Evolutionary conservation across 768 basidiomycete species (phyloP).

Genomic region (Sporobolomyces phaffii): DNA sequence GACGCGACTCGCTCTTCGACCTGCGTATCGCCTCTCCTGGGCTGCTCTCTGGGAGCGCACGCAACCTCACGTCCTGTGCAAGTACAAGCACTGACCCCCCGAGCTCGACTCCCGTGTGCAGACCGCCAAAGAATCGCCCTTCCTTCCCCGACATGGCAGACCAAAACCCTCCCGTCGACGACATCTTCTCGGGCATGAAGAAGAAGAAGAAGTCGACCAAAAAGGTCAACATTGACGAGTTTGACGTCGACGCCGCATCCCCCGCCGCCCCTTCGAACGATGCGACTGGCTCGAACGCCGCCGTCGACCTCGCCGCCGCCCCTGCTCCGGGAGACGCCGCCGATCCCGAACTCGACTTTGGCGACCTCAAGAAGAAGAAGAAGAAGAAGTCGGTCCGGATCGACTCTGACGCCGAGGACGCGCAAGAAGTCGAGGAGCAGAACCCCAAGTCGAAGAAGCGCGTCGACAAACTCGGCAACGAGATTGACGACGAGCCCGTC

Average conservation of each 20-base stretch:
- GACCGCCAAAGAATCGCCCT: no score
- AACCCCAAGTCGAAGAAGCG: constrained; percentile 5
- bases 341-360: constrained; percentile 82
- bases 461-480: constrained; percentile 37
- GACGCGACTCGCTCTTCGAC: no score
- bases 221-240: constrained; percentile 46
- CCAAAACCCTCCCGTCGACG: constrained; percentile 50
- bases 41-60: no score
- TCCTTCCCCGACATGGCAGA: constrained; percentile 38
- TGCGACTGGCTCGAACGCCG: constrained; percentile 36
- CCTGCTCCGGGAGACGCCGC: constrained; percentile 38
- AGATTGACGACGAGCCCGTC: constrained; percentile 32
- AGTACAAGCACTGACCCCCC: no score
- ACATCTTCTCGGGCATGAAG: constrained; percentile 51
- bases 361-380: constrained; percentile 78
- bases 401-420: constrained; percentile 44
- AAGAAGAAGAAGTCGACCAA: constrained; percentile 52
- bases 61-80: no score
- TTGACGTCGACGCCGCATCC: constrained; percentile 39
- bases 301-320: constrained; percentile 21
- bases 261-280: constrained; percentile 33
- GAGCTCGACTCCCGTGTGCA: no score
- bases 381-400: constrained; percentile 59
- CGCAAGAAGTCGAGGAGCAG: constrained; percentile 11
- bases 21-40: no score